These are phyloP conservation scores for Wickerhamomyces bovis DNA, from an alignment of 805 yeast species.

Conservation along the genomic window DNA sequence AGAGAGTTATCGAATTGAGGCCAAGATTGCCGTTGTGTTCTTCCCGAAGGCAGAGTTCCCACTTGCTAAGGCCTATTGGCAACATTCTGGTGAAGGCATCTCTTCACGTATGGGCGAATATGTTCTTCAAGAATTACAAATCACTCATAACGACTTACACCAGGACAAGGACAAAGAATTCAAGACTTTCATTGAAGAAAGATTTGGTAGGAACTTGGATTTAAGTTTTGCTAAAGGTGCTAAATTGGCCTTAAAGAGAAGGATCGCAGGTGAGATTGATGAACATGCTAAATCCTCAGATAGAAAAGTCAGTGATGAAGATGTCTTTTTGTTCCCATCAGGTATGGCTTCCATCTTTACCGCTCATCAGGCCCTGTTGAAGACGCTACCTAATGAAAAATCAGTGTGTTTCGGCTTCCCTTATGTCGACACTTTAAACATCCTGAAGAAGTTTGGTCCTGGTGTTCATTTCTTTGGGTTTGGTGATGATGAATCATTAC, in stretches of 20 bases:
- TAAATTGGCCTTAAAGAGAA: constrained; percentile 60
- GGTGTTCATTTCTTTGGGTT: constrained; percentile 83
- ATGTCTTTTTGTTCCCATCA: constrained; percentile 78
- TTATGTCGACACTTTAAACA: constrained; percentile 85
- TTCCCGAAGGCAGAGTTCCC: constrained; percentile 60
- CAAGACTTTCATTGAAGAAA: constrained; percentile 71
- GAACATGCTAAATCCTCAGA: constrained; percentile 26
- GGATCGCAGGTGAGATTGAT: constrained; percentile 66
- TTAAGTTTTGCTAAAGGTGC: constrained; percentile 71
- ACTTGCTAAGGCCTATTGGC: constrained; percentile 88
- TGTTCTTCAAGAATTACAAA: constrained; percentile 54
- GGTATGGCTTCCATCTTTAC: constrained; percentile 92
- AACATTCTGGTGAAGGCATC: constrained; percentile 95
- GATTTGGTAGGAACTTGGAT: constrained; percentile 87
- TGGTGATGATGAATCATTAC: constrained; percentile 69
- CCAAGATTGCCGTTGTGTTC: constrained; percentile 65
- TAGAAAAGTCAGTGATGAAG: constrained; percentile 38
- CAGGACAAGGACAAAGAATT: constrained; percentile 44
- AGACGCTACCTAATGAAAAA: constrained; percentile 33
- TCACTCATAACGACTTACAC: constrained; percentile 26
- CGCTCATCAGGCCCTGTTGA: constrained; percentile 58
- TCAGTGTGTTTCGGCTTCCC: constrained; percentile 96
- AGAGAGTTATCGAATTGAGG: constrained; percentile 51
- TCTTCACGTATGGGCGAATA: constrained; percentile 89
- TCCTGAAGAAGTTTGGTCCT: constrained; percentile 84